Evolutionary conservation across 768 basidiomycete genomes (phyloP).

Genomic region (Suillus americanus): DNA sequence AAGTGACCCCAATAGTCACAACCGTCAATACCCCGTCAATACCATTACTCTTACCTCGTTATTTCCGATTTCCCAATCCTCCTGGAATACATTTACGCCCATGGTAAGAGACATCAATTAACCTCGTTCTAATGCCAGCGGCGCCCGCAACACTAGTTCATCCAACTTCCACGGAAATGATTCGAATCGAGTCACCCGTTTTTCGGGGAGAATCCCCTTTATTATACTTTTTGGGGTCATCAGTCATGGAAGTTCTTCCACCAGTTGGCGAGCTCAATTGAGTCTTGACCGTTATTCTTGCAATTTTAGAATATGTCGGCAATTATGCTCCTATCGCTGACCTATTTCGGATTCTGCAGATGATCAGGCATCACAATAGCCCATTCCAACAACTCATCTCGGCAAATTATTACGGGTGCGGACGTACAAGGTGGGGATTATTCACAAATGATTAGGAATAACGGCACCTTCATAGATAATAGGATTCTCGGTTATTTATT

Average conservation of each 20-base stretch:
- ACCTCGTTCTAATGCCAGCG: neutral
- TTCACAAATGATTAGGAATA: neutral
- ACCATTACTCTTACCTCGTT: neutral
- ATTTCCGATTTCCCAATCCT: neutral
- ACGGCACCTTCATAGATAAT: conserved; percentile 3
- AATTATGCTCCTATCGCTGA: conserved; percentile 7
- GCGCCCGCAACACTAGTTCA: neutral
- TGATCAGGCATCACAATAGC: neutral
- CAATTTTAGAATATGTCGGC: conserved; percentile 2
- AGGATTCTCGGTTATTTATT: conserved; percentile 2
- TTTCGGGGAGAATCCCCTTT: neutral
- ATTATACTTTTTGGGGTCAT: conserved; percentile 1
- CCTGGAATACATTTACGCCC: neutral
- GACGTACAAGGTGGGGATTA: neutral
- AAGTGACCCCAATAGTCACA: neutral
- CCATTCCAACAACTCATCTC: neutral
- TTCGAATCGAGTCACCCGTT: neutral
- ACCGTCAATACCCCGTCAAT: neutral
- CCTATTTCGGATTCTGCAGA: neutral
- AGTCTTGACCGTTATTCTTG: neutral
- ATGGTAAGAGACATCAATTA: neutral
- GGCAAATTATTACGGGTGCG: neutral
- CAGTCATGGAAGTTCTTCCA: neutral
- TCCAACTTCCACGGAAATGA: neutral
- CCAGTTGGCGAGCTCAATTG: neutral